Conservation (phyloP, 163 green algal genomes). For the Chloromonas sp. region DNA sequence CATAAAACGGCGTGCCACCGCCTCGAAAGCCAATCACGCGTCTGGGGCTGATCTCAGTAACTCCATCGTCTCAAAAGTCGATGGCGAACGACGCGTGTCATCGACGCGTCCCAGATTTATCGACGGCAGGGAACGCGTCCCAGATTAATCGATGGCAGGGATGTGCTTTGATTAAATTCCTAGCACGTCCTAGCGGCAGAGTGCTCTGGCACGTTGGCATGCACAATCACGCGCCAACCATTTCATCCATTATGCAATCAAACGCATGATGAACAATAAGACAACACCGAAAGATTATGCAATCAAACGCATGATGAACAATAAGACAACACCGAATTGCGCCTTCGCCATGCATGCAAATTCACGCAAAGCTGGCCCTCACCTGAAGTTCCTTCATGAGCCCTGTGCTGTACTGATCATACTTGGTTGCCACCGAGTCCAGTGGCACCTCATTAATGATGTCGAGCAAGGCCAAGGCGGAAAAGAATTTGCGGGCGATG, state of each 20-base stretch:
- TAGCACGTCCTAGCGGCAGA: too few species aligned
- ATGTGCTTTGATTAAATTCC: too few species aligned
- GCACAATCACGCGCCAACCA: neutral
- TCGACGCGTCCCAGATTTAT: too few species aligned
- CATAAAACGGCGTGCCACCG: too few species aligned
- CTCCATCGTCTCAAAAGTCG: too few species aligned
- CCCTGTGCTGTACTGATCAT: constrained; percentile 24
- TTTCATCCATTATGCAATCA: neutral
- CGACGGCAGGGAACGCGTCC: too few species aligned
- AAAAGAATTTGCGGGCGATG: constrained; percentile 45
- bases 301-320: neutral
- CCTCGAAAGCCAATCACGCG: too few species aligned
- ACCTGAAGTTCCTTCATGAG: constrained; percentile 65
- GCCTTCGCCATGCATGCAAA: neutral
- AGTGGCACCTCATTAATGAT: constrained; percentile 64
- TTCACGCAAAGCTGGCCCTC: neutral
- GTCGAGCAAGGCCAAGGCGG: constrained; percentile 68
- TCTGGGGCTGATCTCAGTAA: too few species aligned
- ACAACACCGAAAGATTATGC: neutral
- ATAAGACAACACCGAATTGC: neutral
- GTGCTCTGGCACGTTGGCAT: neutral
- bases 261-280: neutral
- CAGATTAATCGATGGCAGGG: too few species aligned
- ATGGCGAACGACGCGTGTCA: too few species aligned
- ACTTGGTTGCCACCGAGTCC: constrained; percentile 49